Base-by-base conservation (phyloP, 371 early-diverging fungal species). In the Nematocida sp. region DNA sequence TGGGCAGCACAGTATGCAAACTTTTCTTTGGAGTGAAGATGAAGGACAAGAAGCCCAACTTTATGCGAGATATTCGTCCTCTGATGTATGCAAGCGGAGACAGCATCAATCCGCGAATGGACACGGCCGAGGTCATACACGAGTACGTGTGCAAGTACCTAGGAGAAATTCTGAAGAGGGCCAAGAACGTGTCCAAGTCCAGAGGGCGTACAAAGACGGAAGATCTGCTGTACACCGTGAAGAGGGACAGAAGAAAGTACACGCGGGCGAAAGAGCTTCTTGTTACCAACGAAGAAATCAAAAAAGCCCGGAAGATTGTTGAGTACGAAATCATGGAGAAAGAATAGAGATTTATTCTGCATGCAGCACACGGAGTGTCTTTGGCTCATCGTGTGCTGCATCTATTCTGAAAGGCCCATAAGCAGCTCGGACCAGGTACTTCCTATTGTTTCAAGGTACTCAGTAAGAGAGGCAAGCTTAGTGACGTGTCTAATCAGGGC, bases 31-130 rank as follows among this genome's bases (percentile, higher is more conserved):
- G n/a, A n/a, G n/a, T n/a, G n/a, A n/a, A n/a, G n/a, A 78, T 79
- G 80, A 77, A 67, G 43, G 83, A 83, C 21, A 64, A 41, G 38
- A 84, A 78, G 63, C 63, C 64, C 31, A 62, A 48, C 27, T 82
- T 84, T 77, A 56, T 79, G 43, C 78, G 81, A 62, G 84, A 84
- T 87, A 88, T 93, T 52, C 86, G 89, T 66, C 81, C 86, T 56
- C 84, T 96, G 79, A 91, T 96, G 91, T 95, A 91, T 83, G 95
- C 94, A 23, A 93, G 90, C 83, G 97, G 97, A 23, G 97, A 96
- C 83, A 89, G 88, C 15, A 84, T 85, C n/a, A 87, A 89, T 70
- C 93, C 97, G n/a, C 85, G 88, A 1, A 82, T 87, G 0, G 97
- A 95, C 79, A 89, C 93, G 21, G 90, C 90, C 21, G 89, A 90